phyloP scores from a whole-genome alignment of 352 stramenopile genomes.

The Pythium scleroteichum region DNA sequence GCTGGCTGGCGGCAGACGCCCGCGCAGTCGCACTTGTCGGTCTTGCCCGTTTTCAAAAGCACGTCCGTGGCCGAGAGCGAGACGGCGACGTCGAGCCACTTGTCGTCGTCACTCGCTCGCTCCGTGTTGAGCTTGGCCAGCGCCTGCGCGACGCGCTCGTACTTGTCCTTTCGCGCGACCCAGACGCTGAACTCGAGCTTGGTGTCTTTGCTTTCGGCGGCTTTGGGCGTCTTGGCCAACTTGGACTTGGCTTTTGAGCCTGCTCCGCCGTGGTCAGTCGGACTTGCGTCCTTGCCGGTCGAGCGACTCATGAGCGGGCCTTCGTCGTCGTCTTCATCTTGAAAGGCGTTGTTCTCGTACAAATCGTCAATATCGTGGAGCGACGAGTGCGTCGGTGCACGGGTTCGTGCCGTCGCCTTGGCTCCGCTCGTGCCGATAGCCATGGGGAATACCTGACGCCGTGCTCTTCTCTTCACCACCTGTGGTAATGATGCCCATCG shows the following conservation, averaged over 20 bases:
- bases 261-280: constrained; percentile 1
- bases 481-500: too few relatives aligned
- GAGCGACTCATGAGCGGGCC: neutral
- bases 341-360: constrained; percentile 79
- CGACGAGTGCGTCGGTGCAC: constrained; percentile 27
- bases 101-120: constrained; percentile 50
- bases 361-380: constrained; percentile 73
- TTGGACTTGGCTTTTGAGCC: constrained; percentile 19
- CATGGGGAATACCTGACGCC: constrained; percentile 5
- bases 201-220: constrained; percentile 3
- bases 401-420: constrained; percentile 7
- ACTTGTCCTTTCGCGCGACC: constrained; percentile 87
- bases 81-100: constrained; percentile 78
- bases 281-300: constrained; percentile 8
- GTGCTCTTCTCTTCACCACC: too few relatives aligned
- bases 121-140: constrained; percentile 66
- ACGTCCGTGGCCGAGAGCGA: constrained; percentile 78
- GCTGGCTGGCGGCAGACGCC: constrained; percentile 58
- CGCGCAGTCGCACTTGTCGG: constrained; percentile 63
- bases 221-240: neutral
- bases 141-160: constrained; percentile 69
- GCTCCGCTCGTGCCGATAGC: constrained; percentile 3
- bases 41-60: constrained; percentile 73
- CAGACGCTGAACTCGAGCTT: constrained; percentile 80
- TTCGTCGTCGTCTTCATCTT: constrained; percentile 46